Evolutionary conservation across 305 asterid species (phyloP).

Genomic region (Fraxinus xanthoxyloides): DNA sequence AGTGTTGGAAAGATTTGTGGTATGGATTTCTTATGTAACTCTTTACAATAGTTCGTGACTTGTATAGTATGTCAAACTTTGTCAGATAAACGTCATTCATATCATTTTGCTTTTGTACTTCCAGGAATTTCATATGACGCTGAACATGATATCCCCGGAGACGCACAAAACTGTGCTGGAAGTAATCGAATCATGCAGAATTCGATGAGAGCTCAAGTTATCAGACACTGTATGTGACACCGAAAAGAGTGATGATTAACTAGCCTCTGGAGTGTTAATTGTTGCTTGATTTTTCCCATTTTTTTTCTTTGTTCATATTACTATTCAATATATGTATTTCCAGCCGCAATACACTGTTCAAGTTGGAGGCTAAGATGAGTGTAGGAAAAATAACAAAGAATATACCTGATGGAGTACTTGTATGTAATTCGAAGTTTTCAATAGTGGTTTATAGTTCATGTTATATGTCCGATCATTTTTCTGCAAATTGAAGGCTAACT

Average conservation of each 20-base stretch:
- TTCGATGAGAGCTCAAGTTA: constrained; percentile 37
- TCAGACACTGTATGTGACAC: background rate
- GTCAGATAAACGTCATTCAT: background rate
- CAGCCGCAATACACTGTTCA: background rate
- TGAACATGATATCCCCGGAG: constrained; percentile 80
- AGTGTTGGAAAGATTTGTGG: constrained; percentile 93
- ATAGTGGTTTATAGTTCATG: background rate
- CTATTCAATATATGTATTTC: constrained; percentile 1
- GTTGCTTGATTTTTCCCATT: background rate
- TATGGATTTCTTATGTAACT: constrained; percentile 34
- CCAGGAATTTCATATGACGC: constrained; percentile 77
- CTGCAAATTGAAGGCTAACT: background rate
- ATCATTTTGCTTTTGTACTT: background rate
- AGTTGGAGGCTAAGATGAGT: background rate
- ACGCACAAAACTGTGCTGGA: constrained; percentile 72
- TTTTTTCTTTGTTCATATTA: background rate
- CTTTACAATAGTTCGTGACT: background rate
- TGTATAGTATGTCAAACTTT: background rate
- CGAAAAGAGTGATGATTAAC: background rate
- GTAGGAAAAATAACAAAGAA: background rate
- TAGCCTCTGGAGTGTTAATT: background rate
- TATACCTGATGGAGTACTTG: background rate
- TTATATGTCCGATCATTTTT: background rate
- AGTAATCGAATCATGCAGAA: constrained; percentile 87
- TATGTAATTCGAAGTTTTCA: background rate